These are phyloP conservation scores for Linnemannia exigua DNA, from an alignment of 192 early-diverging fungal species.

Conservation along the genomic window DNA sequence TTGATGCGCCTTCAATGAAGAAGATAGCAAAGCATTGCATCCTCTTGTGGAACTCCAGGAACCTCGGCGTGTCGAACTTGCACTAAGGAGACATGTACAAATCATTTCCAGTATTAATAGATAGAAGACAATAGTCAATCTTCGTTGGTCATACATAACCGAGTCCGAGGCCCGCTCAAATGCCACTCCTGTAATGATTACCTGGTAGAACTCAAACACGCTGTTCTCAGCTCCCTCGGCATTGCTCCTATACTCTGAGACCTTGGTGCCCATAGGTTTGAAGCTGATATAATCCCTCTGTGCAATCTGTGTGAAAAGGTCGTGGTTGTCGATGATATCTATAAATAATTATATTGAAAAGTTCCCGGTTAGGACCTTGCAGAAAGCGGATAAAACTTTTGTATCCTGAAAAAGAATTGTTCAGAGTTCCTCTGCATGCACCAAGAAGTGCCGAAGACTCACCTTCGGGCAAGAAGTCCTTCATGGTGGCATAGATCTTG, in stretches of 20 bases:
- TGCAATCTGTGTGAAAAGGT: conserved; percentile 76
- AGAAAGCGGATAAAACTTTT: background rate
- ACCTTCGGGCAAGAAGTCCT: conserved; percentile 71
- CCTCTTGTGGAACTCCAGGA: conserved; percentile 82
- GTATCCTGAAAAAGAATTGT: background rate
- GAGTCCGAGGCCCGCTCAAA: background rate
- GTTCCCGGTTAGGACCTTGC: too few relatives aligned
- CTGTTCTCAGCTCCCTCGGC: conserved; percentile 52
- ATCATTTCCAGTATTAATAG: background rate
- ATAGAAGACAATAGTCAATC: background rate
- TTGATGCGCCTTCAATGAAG: conserved; percentile 92
- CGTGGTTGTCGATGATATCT: conserved; percentile 69
- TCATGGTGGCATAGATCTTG: conserved; percentile 72
- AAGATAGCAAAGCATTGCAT: conserved; percentile 86
- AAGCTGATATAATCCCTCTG: conserved; percentile 74
- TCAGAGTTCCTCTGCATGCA: background rate
- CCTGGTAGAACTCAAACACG: conserved; percentile 81
- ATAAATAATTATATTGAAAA: background rate
- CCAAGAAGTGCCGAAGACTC: conserved; percentile 8
- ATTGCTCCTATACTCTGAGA: conserved; percentile 76
- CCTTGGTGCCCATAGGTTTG: conserved; percentile 82
- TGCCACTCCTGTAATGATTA: conserved; percentile 15
- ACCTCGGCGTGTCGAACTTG: conserved; percentile 74
- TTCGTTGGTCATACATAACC: background rate
- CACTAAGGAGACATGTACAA: conserved; percentile 36